Percentiles rank a stretch among this genome's conserved stretches.
phyloP scores from a whole-genome alignment of 2,329 filamentous ascomycete species.

The Neopestalotiopsis sp. region DNA sequence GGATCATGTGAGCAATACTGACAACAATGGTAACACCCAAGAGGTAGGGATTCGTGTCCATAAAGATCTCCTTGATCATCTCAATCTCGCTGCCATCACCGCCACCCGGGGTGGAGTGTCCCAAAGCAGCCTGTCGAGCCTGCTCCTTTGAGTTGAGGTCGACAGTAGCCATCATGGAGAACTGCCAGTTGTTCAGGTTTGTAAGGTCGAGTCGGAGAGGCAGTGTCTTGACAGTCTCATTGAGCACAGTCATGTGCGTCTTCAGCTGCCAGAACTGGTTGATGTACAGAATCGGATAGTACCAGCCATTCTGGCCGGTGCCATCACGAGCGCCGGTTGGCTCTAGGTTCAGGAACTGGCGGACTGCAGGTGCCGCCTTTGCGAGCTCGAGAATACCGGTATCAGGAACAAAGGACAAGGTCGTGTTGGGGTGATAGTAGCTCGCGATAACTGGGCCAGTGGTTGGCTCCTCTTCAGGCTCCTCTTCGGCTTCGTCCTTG shows the following conservation, averaged over 20 bases:
- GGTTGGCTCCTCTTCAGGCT: constrained; percentile 55
- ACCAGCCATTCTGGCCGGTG: constrained; percentile 89
- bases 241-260: constrained; percentile 88
- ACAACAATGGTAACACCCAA: constrained; percentile 84
- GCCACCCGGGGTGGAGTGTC: constrained; percentile 72
- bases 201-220: constrained; percentile 84
- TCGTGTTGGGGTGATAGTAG: constrained; percentile 96
- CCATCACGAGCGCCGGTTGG: constrained; percentile 80
- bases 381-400: constrained; percentile 72
- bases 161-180: constrained; percentile 80
- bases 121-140: constrained; percentile 77
- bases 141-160: constrained; percentile 88
- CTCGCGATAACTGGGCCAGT: constrained; percentile 75
- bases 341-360: constrained; percentile 82
- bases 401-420: constrained; percentile 84
- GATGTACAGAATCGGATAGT: constrained; percentile 85
- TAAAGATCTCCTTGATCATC: constrained; percentile 93
- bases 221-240: constrained; percentile 82
- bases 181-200: constrained; percentile 88
- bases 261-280: constrained; percentile 98
- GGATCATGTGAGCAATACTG: constrained; percentile 88
- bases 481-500: constrained; percentile 50
- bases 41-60: constrained; percentile 93
- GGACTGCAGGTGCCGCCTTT: constrained; percentile 72
- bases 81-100: constrained; percentile 95